phyloP scores from a whole-genome alignment of 768 basidiomycete species.

The Lactarius hengduanensis region DNA sequence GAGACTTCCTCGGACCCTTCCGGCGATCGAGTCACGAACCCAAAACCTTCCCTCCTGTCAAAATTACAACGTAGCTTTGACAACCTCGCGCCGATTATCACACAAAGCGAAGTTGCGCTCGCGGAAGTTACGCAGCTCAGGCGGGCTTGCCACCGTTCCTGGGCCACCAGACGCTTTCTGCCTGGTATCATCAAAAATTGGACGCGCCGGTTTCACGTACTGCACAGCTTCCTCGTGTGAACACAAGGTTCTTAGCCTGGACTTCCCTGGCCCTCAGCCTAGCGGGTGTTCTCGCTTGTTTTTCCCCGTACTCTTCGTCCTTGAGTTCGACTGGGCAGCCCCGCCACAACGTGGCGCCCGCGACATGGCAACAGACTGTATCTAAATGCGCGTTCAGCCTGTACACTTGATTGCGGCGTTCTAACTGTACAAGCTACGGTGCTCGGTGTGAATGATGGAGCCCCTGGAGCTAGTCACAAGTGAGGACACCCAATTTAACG shows the following conservation, averaged over 20 bases:
- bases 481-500: too few species aligned
- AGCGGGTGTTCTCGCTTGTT: too few species aligned
- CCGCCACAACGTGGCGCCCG: not conserved
- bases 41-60: not conserved
- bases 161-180: not conserved
- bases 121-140: not conserved
- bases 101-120: not conserved
- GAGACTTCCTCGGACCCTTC: too few species aligned
- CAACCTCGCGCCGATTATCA: not conserved
- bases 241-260: too few species aligned
- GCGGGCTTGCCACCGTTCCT: not conserved
- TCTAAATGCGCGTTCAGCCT: not conserved
- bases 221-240: too few species aligned
- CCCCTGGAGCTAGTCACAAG: too few species aligned
- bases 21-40: not conserved
- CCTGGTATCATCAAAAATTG: not conserved
- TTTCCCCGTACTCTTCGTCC: too few species aligned
- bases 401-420: not conserved
- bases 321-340: too few species aligned
- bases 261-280: too few species aligned
- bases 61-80: not conserved
- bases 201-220: too few species aligned
- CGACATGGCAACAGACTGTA: not conserved
- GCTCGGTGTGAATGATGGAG: too few species aligned
- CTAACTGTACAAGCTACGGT: too few species aligned